A percentile compares a stretch with the other conserved stretches of the same genome.
phyloP scores from a whole-genome alignment of 192 early-diverging fungal genomes.

The Linnemannia elongata region DNA sequence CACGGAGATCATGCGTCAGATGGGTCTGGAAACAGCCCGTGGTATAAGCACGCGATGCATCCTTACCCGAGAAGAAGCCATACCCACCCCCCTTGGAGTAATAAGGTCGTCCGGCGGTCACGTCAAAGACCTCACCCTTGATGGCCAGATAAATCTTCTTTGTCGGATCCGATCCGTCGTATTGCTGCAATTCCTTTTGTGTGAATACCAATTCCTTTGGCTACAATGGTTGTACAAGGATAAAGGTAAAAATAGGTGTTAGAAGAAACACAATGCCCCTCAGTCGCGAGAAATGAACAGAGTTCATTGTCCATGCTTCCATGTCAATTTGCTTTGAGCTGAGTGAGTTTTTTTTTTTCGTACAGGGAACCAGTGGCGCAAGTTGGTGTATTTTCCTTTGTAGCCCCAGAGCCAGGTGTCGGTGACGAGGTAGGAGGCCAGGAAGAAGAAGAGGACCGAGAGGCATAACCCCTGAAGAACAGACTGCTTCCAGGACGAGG shows the following conservation, averaged over 20 bases:
- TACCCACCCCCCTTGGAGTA: slow-evolving; percentile 88
- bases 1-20: slow-evolving; percentile 93
- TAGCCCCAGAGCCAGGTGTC: slow-evolving; percentile 85
- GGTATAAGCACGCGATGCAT: slow-evolving; percentile 93
- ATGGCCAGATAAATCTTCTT: slow-evolving; percentile 93
- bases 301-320: not conserved
- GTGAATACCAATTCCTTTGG: slow-evolving; percentile 75
- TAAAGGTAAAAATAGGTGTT: not conserved
- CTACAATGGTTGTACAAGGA: slow-evolving; percentile 28
- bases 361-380: slow-evolving; percentile 78
- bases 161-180: slow-evolving; percentile 87
- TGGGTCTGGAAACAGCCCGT: slow-evolving; percentile 97
- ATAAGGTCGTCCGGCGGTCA: slow-evolving; percentile 78
- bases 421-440: slow-evolving; percentile 77
- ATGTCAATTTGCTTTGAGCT: not conserved
- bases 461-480: slow-evolving; percentile 37
- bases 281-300: not conserved
- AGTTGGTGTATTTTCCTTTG: slow-evolving; percentile 78
- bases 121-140: slow-evolving; percentile 96
- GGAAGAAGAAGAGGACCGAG: slow-evolving; percentile 58
- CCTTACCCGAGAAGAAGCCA: slow-evolving; percentile 89
- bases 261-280: not conserved
- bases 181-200: slow-evolving; percentile 79
- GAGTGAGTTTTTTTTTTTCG: slow-evolving; percentile 10
- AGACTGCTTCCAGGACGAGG: slow-evolving; percentile 8